A percentile compares a stretch with the other conserved stretches of the same genome.
phyloP scores from a whole-genome alignment of 1,284 basidiomycete species.

The Kwoniella shivajii region DNA sequence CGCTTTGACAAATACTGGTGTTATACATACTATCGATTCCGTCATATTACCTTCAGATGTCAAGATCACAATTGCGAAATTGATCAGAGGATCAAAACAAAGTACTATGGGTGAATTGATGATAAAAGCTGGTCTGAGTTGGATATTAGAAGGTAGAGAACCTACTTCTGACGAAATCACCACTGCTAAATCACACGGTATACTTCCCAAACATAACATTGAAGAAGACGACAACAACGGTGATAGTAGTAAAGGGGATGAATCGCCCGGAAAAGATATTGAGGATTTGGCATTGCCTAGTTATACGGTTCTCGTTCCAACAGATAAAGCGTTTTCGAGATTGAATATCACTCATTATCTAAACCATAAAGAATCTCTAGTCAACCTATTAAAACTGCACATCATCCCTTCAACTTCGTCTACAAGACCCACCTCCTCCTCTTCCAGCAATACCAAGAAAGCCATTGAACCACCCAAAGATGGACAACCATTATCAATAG shows the following conservation, averaged over 20 bases:
- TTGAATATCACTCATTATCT: constrained; percentile 81
- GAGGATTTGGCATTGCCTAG: constrained; percentile 50
- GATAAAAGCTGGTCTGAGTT: constrained; percentile 78
- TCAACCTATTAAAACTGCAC: constrained; percentile 80
- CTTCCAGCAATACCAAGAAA: constrained; percentile 6
- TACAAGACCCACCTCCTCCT: constrained; percentile 12
- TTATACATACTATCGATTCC: constrained; percentile 82
- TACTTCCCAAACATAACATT: constrained; percentile 55
- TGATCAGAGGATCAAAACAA: constrained; percentile 82
- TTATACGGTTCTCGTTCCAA: constrained; percentile 85
- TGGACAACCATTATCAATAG: constrained; percentile 68
- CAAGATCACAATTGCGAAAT: constrained; percentile 80
- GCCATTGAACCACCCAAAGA: constrained; percentile 27
- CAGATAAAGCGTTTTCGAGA: constrained; percentile 88
- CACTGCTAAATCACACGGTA: constrained; percentile 48
- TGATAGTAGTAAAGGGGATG: constrained; percentile 25
- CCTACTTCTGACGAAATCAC: constrained; percentile 62
- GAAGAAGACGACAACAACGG: constrained; percentile 42
- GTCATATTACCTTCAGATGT: constrained; percentile 88
- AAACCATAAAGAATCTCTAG: constrained; percentile 63
- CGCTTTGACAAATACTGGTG: constrained; percentile 78
- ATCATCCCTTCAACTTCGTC: constrained; percentile 64
- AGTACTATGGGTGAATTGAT: constrained; percentile 85
- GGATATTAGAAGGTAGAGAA: constrained; percentile 81
- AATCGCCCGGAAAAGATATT: constrained; percentile 26